Evolutionary conservation across 345 rosid genomes (phyloP).

Genomic region (Excoecaria cochinchinensis): DNA sequence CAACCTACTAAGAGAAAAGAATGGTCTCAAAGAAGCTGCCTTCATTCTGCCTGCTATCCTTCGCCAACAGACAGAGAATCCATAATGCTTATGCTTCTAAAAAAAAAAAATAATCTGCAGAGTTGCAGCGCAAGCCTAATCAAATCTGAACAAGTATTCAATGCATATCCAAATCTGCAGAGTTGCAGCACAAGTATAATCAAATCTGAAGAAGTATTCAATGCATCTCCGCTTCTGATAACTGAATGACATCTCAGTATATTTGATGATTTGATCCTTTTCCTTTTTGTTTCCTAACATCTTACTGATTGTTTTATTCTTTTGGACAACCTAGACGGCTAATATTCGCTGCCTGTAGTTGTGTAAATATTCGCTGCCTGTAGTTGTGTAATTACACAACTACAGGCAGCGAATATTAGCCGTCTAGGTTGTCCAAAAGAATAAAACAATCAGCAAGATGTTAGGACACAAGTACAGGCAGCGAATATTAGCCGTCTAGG

Average conservation of each 20-base stretch:
- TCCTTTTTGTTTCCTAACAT: neutral
- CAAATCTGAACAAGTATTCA: neutral
- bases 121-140: neutral
- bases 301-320: neutral
- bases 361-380: neutral
- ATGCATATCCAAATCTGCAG: neutral
- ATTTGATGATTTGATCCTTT: neutral
- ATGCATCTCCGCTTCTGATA: neutral
- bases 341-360: neutral
- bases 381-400: neutral
- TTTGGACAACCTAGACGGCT: neutral
- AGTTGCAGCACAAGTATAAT: neutral
- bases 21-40: neutral
- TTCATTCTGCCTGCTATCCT: neutral
- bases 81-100: neutral
- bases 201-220: neutral
- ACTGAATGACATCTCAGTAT: neutral
- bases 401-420: neutral
- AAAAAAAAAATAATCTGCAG: neutral
- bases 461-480: neutral
- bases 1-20: neutral
- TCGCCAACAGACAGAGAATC: neutral
- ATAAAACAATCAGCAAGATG: neutral
- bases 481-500: neutral
- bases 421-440: neutral